Evolutionary conservation across 768 basidiomycete genomes (phyloP), one percentile per base, ranked within the genome.

Genomic region (Paxillus rubicundulus): DNA sequence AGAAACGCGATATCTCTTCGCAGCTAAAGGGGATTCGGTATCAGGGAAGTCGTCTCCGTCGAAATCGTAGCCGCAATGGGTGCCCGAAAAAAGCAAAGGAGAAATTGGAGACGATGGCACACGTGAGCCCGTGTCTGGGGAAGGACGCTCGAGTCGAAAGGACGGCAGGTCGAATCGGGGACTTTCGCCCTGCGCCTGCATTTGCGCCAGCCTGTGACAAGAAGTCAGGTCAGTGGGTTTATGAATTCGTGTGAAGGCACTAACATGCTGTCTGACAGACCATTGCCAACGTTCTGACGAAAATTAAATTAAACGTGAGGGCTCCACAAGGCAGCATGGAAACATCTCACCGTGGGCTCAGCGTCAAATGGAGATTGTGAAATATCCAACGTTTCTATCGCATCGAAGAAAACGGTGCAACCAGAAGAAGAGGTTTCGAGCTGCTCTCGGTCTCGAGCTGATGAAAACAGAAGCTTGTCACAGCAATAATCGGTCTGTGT

Each of bases 381-480:
- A 9, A n/a, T 12, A 46, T 52, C 50, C 12, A 59, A 14, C 16
- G 50, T 47, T 12, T 64, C 65, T 30, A 67, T 6, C 17, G 62
- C 58, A 21, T 62, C 58, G 50, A 62, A 67, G 49, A 67, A 64
- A n/a, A 67, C 30, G 0, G 65, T 67, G 24, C 38, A 47, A 13
- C 51, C 45, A 1, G 66, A 63, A 17, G 14, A 20, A 4, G 55
- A 45, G 20, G 49, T 56, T 41, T 47, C 52, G 2, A 39, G 30
- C 16, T 16, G 14, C 3, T 49, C 42, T 5, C 21, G 12, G 49
- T 33, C 20, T 52, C 49, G 27, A 17, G 44, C 33, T 8, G 50
- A 44, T n/a, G 54, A 38, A 18, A 55, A 50, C 50, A 53, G 48
- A 18, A 24, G 33, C 27, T 24, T 46, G 24, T 27, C 9, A 13